Conservation (phyloP, 305 asterid species). For the Solanum hybrid region DNA sequence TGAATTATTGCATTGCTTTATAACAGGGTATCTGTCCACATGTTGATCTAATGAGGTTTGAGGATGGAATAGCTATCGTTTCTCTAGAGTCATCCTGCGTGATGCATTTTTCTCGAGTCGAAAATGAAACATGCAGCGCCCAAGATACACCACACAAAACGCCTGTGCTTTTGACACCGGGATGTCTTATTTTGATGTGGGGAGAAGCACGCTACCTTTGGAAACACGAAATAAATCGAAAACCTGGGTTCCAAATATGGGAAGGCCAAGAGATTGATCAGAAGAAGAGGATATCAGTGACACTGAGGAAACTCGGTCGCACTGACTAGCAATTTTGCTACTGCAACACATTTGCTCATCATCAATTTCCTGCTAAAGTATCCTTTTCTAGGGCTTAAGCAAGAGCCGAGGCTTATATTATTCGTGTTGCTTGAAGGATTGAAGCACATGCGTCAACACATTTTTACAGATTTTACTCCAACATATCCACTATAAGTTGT, state of each 20-base stretch:
- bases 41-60: constrained; percentile 83
- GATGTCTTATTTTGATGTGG: constrained; percentile 68
- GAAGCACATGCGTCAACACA: background rate
- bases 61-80: constrained; percentile 80
- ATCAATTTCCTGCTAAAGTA: background rate
- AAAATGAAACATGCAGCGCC: constrained; percentile 3
- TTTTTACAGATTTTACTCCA: background rate
- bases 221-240: constrained; percentile 84
- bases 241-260: constrained; percentile 66
- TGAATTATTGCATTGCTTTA: background rate
- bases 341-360: background rate
- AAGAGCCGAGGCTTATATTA: background rate
- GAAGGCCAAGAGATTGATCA: constrained; percentile 51
- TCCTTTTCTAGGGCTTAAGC: background rate
- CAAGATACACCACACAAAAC: constrained; percentile 11
- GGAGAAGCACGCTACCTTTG: constrained; percentile 86
- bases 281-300: constrained; percentile 59
- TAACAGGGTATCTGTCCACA: constrained; percentile 80
- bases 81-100: constrained; percentile 72
- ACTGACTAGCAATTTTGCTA: constrained; percentile 7
- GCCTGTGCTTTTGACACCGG: constrained; percentile 61
- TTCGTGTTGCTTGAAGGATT: background rate
- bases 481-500: background rate
- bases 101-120: constrained; percentile 58
- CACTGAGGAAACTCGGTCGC: constrained; percentile 52